Percentiles rank a stretch among this genome's conserved stretches.
Evolutionary conservation across 345 rosid genomes (phyloP).

Genomic region (Carallia brachiata): DNA sequence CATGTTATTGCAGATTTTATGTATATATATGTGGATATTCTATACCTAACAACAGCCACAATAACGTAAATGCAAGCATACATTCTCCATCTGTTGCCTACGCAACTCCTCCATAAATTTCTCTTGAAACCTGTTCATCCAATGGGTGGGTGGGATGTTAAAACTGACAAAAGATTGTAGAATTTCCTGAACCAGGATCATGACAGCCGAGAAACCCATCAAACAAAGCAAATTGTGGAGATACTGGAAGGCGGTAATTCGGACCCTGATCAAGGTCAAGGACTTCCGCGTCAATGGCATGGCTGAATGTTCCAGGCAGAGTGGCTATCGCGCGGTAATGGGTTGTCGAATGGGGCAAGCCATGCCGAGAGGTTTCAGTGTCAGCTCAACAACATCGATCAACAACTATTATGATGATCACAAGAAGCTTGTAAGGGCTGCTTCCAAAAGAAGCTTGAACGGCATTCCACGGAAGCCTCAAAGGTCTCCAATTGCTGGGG

Average conservation of each 20-base stretch:
- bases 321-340: slow-evolving; percentile 18
- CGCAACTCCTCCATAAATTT: too few relatives aligned
- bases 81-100: too few relatives aligned
- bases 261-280: slow-evolving; percentile 45
- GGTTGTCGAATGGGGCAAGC: slow-evolving; percentile 39
- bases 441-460: slow-evolving; percentile 38
- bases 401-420: slow-evolving; percentile 30
- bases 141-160: too few relatives aligned
- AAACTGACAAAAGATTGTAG: not conserved
- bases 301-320: slow-evolving; percentile 51
- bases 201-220: slow-evolving; percentile 20
- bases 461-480: not conserved
- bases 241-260: slow-evolving; percentile 43
- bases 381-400: slow-evolving; percentile 29
- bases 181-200: not conserved
- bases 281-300: slow-evolving; percentile 60
- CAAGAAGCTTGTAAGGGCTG: slow-evolving; percentile 50
- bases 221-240: slow-evolving; percentile 36
- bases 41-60: too few relatives aligned
- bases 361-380: slow-evolving; percentile 55
- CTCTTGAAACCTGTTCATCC: too few relatives aligned
- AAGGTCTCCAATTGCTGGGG: slow-evolving; percentile 21
- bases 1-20: too few relatives aligned
- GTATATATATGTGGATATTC: too few relatives aligned
- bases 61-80: too few relatives aligned